Evolutionary conservation across 2,329 filamentous ascomycete genomes (phyloP).

Genomic region (Penicillium sclerotigenum): DNA sequence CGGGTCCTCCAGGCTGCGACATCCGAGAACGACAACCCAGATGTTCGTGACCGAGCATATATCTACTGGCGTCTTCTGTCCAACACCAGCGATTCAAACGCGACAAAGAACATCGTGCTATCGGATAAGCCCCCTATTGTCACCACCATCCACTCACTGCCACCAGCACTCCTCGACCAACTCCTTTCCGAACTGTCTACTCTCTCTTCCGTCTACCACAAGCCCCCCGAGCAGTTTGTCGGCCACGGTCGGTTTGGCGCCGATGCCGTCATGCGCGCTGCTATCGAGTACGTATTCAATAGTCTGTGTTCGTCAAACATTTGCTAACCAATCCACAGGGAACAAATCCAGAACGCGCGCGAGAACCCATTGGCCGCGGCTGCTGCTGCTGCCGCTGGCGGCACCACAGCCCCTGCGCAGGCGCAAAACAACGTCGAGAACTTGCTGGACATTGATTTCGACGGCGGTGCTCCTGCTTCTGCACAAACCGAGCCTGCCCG

Average conservation of each 20-base stretch:
- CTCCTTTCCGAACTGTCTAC: slow-evolving; percentile 91
- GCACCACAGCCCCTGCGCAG: slow-evolving; percentile 50
- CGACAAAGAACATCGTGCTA: slow-evolving; percentile 90
- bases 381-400: slow-evolving; percentile 60
- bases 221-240: slow-evolving; percentile 95
- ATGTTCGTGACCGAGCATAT: slow-evolving; percentile 94
- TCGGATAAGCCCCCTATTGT: slow-evolving; percentile 93
- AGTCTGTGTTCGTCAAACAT: not conserved
- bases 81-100: slow-evolving; percentile 71
- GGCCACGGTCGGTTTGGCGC: slow-evolving; percentile 92
- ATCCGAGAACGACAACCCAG: slow-evolving; percentile 92
- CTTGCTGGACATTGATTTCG: slow-evolving; percentile 92
- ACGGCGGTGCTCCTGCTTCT: slow-evolving; percentile 87
- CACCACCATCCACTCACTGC: slow-evolving; percentile 87
- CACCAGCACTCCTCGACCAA: slow-evolving; percentile 77
- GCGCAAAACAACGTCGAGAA: slow-evolving; percentile 84
- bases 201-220: slow-evolving; percentile 96
- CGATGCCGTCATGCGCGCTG: slow-evolving; percentile 88
- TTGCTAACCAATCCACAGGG: slow-evolving; percentile 45
- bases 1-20: slow-evolving; percentile 92
- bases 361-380: slow-evolving; percentile 92
- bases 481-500: slow-evolving; percentile 62
- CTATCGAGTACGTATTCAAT: slow-evolving; percentile 65
- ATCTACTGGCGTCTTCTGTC: slow-evolving; percentile 97
- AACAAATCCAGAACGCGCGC: slow-evolving; percentile 84